Evolutionary conservation across 495 filamentous ascomycete species (phyloP), one percentile per base, ranked within the genome.

Genomic region (Lophiotrema nucula): DNA sequence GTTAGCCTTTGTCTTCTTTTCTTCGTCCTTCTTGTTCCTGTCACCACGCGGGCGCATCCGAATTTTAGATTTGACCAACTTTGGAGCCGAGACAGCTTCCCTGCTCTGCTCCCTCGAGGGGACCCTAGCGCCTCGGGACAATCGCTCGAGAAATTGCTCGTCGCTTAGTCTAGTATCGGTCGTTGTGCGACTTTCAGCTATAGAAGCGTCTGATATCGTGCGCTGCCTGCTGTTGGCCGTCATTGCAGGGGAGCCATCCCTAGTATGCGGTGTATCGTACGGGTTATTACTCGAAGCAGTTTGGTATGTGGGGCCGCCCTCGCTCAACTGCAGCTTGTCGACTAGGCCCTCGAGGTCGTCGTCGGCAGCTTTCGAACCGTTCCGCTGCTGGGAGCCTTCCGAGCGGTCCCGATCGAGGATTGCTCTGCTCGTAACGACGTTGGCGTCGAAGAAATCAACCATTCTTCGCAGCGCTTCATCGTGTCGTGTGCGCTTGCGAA

Each of bases 391-490:
- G 22, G 31, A 23, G 24, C 53, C 24, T 22, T 50, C 43, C 28
- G 53, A 12, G 13, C 12, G 16, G 38, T 52, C 33, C 42, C 27
- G 11, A 15, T 79, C 79, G 13, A 84, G 73, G 13, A 92, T 69
- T 31, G 85, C 80, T 18, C 73, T 69, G 25, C 84, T 82, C 3
- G 74, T 78, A 27, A 85, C 75, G 10, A 84, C 76, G 47, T 83
- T 80, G 38, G 88, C 88, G 22, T 88, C 89, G 25, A 91, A 84
- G 37, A 88, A 81, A 50, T 89, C 84, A 0, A 77, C 77, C 75
- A 98, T 87, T 56, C 89, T 82, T 26, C 79, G 79, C 60, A 97
- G 75, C 2, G 93, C 87, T 68, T 85, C 82, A 44, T 85, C 80
- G 65, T 96, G 89, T 13, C 89, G 83, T 16, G 75, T 72, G 49